These are phyloP conservation scores for Phialophora expanda DNA, from an alignment of 2,329 filamentous ascomycete species.

Conservation along the genomic window DNA sequence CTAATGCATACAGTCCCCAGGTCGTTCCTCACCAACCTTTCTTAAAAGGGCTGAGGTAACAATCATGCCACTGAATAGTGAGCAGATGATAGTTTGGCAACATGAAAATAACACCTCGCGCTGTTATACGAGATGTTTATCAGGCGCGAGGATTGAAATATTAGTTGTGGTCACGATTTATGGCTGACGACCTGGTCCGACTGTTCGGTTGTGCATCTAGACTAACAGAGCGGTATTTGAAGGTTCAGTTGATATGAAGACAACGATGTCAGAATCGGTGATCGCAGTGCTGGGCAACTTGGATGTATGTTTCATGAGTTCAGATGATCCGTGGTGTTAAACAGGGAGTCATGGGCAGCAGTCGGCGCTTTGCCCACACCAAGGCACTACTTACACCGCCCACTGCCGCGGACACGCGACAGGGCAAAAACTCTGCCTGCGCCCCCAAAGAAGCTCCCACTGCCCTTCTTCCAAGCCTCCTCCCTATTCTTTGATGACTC, in stretches of 20 bases:
- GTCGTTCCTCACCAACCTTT: not conserved
- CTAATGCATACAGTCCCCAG: not conserved
- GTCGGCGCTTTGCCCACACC: not conserved
- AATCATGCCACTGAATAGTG: not conserved
- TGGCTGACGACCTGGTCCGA: not conserved
- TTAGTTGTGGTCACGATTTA: not conserved
- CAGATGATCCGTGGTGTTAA: not conserved
- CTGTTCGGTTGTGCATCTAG: not conserved
- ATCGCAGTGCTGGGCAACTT: not conserved
- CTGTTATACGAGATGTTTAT: not conserved
- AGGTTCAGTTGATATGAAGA: not conserved
- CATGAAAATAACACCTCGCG: not conserved
- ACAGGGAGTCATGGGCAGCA: not conserved
- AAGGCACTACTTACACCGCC: conserved; percentile 7
- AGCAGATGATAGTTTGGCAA: not conserved
- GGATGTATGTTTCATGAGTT: no score
- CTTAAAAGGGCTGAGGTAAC: not conserved
- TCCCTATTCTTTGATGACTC: conserved; percentile 18
- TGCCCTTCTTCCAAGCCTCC: conserved; percentile 3
- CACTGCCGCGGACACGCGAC: conserved; percentile 1
- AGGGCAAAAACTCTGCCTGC: conserved; percentile 28
- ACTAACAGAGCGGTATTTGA: not conserved
- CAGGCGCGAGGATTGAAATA: not conserved
- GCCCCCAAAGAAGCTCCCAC: conserved; percentile 19
- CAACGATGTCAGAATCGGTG: not conserved